Evolutionary conservation across 208 protist species (phyloP), one percentile per base, ranked within the genome.

Genomic region (Acanthamoeba sp.): DNA sequence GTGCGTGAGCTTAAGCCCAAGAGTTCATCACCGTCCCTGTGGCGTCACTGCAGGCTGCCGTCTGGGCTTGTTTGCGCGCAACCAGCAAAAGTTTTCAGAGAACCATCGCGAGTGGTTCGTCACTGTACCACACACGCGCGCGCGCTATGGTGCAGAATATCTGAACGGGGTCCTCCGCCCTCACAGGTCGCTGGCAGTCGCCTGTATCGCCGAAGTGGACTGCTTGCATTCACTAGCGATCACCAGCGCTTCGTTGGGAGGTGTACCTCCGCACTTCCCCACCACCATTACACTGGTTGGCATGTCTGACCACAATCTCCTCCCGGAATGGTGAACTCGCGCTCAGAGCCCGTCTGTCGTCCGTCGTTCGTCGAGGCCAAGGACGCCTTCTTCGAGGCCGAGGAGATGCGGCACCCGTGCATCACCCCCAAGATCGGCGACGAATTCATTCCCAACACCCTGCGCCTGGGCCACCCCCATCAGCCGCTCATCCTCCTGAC

Each of bases 401-500:
- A 66, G 24, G 91, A 96, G n/a, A 80, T 95, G 93, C 27, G 95
- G 20, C 96, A 97, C 57, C 96, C 95, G 16, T 96, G 95, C 52
- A 94, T 96, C 16, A 84, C 42, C 20, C 40, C 85, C 1, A 93
- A 71, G 76, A n/a, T 88, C 29, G 38, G 32, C 76, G 93, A 85
- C 36, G 14, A 87, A 92, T 97, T 97, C 62, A 96, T 96, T 20
- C 96, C 96, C 12, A 97, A 97, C 52, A 94, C 96, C 42, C 2
- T 96, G 2, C 18, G 24, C 34, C 20, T 73, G 34, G 64, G 66
- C 88, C 32, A 94, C 16, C 62, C 84, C 2, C 71, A 95, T 32
- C 94, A 92, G 32, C 76, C 62, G 4, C 29, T 98, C 80, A 96
- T 99, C 69, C 96, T 99, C 18, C 95, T 99, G 24, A 99, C 99